A percentile compares a stretch with the other conserved stretches of the same genome.
These are phyloP conservation scores for Spirogloea muscicola DNA, from an alignment of 139 green algal species.

Conservation along the genomic window DNA sequence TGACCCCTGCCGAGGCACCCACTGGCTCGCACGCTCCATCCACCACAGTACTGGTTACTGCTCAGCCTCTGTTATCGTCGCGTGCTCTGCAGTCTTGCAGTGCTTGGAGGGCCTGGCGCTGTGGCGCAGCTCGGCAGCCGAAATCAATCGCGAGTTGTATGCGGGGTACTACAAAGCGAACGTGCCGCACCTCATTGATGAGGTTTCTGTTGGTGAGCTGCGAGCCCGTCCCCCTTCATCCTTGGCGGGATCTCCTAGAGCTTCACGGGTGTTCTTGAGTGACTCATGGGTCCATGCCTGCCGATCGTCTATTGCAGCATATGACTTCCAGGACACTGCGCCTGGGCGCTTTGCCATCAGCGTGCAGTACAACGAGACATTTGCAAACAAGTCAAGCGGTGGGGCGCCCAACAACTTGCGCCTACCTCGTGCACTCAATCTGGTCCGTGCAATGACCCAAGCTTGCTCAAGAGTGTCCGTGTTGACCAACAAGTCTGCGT, in stretches of 20 bases:
- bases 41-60: no score
- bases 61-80: no score
- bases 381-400: slow-evolving; percentile 8
- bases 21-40: no score
- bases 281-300: neutral
- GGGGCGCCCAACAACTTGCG: slow-evolving; percentile 6
- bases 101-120: slow-evolving; percentile 11
- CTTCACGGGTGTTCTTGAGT: neutral
- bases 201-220: neutral
- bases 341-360: neutral
- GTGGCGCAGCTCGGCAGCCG: neutral
- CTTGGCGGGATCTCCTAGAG: neutral
- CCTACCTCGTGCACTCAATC: slow-evolving; percentile 19
- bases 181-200: slow-evolving; percentile 3
- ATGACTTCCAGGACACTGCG: slow-evolving; percentile 29
- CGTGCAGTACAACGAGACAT: slow-evolving; percentile 45
- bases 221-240: no score
- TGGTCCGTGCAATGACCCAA: slow-evolving; percentile 1
- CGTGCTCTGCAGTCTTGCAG: neutral
- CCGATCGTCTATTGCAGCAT: slow-evolving; percentile 2
- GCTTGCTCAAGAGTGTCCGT: neutral
- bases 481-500: neutral
- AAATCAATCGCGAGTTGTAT: slow-evolving; percentile 24
- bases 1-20: no score
- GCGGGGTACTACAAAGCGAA: slow-evolving; percentile 27